Percentiles rank a stretch among this genome's conserved stretches.
phyloP scores from a whole-genome alignment of 2,329 filamentous ascomycete species.

The Penicillium thymicola region DNA sequence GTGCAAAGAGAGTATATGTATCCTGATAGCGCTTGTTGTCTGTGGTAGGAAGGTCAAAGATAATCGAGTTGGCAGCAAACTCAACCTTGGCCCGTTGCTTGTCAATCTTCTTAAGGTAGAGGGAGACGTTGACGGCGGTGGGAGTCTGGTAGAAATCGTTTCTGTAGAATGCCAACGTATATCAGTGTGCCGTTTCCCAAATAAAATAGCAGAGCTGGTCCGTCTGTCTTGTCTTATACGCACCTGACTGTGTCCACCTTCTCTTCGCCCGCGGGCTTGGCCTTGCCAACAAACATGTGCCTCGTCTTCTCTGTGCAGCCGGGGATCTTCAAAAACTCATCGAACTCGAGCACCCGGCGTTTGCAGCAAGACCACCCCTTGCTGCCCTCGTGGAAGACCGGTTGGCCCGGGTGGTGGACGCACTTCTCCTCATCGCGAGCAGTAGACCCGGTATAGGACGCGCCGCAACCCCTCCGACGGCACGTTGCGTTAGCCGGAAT shows the following conservation, averaged over 20 bases:
- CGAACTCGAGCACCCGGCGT: constrained; percentile 89
- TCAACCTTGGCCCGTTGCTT: constrained; percentile 71
- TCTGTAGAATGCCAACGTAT: constrained; percentile 39
- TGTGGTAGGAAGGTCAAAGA: constrained; percentile 78
- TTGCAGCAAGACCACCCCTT: constrained; percentile 99
- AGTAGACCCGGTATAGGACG: constrained; percentile 58
- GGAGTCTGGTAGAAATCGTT: constrained; percentile 95
- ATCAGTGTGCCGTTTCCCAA: constrained; percentile 3
- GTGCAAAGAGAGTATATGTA: constrained; percentile 69
- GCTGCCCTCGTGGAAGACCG: constrained; percentile 96
- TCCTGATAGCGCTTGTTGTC: constrained; percentile 80
- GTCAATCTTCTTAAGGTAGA: constrained; percentile 97
- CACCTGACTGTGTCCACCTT: constrained; percentile 73
- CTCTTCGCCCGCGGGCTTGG: constrained; percentile 68
- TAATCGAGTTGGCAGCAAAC: constrained; percentile 62
- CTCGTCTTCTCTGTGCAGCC: constrained; percentile 79
- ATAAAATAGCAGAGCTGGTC: not conserved
- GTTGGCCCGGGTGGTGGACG: constrained; percentile 80
- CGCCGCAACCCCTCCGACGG: constrained; percentile 71
- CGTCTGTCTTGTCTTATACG: constrained; percentile 24
- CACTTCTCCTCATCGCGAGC: constrained; percentile 71
- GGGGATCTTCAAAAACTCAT: constrained; percentile 94
- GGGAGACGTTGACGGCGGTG: constrained; percentile 77
- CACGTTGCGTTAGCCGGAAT: constrained; percentile 74
- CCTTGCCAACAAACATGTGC: constrained; percentile 79